These are phyloP conservation scores for Lepidium sativum DNA, from an alignment of 345 rosid species.

Conservation along the genomic window DNA sequence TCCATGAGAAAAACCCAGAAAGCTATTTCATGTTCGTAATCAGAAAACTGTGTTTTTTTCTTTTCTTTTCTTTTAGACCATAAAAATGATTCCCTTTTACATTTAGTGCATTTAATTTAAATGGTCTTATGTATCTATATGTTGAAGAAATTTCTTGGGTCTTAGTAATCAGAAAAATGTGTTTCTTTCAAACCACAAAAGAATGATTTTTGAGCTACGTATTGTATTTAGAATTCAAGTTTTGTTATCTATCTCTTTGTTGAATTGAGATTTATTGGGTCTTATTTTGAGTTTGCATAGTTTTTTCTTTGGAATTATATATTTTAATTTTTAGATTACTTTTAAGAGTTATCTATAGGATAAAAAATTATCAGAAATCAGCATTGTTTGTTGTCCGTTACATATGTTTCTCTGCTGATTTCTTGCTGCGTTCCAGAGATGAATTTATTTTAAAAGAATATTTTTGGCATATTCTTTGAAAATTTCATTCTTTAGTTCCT, in stretches of 20 bases:
- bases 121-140: neutral
- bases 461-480: constrained; percentile 16
- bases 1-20: neutral
- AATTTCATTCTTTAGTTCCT: neutral
- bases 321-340: no score
- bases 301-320: no score
- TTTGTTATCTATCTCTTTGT: neutral
- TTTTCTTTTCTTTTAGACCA: neutral
- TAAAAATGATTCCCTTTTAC: no score
- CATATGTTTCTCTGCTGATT: constrained; percentile 13
- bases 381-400: neutral
- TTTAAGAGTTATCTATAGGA: neutral
- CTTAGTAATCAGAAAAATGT: neutral
- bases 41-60: neutral
- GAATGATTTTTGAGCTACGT: no score
- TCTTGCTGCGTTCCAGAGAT: neutral
- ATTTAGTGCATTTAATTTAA: neutral
- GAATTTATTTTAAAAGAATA: neutral
- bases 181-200: neutral
- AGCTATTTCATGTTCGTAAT: neutral
- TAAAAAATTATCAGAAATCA: neutral
- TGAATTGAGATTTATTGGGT: neutral
- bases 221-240: neutral
- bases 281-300: no score
- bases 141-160: neutral